Evolutionary conservation across 331 rosid genomes (phyloP).

Genomic region (Prunus yedoensis): DNA sequence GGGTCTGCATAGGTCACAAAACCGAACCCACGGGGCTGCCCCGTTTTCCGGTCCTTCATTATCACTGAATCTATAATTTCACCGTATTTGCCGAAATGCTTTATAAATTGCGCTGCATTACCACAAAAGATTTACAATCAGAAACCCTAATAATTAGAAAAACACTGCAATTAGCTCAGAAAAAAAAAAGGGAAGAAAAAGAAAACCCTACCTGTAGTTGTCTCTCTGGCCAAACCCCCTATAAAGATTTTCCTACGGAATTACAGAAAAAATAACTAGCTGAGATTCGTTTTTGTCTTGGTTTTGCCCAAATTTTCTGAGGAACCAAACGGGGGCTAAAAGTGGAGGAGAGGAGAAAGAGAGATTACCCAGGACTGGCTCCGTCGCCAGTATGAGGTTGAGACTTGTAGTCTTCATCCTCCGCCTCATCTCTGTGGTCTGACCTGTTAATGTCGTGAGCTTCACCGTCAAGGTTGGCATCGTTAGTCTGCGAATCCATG

Average conservation of each 20-base stretch:
- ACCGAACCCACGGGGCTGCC: constrained; percentile 98
- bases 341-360: background rate
- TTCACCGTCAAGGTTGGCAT: constrained; percentile 40
- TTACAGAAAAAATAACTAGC: constrained; percentile 7
- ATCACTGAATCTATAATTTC: constrained; percentile 91
- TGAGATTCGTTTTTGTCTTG: constrained; percentile 14
- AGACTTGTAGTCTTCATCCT: constrained; percentile 45
- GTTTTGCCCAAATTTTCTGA: background rate
- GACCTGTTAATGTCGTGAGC: constrained; percentile 40
- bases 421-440: constrained; percentile 49
- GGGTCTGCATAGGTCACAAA: constrained; percentile 91
- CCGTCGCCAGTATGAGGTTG: constrained; percentile 80
- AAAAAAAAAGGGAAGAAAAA: constrained; percentile 4
- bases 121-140: constrained; percentile 21
- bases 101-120: constrained; percentile 83
- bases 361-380: constrained; percentile 88
- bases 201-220: constrained; percentile 75
- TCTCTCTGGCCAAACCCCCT: constrained; percentile 97
- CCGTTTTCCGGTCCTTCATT: constrained; percentile 97
- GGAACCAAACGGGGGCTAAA: constrained; percentile 15
- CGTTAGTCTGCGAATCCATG: constrained; percentile 55
- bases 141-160: constrained; percentile 15
- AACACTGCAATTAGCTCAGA: background rate
- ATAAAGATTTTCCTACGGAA: constrained; percentile 96
- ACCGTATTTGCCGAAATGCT: constrained; percentile 92